Percentiles rank a stretch among this genome's conserved stretches.
These are phyloP conservation scores for Nepenthes alata DNA, from an alignment of 179 eudicot genomes.

Conservation along the genomic window DNA sequence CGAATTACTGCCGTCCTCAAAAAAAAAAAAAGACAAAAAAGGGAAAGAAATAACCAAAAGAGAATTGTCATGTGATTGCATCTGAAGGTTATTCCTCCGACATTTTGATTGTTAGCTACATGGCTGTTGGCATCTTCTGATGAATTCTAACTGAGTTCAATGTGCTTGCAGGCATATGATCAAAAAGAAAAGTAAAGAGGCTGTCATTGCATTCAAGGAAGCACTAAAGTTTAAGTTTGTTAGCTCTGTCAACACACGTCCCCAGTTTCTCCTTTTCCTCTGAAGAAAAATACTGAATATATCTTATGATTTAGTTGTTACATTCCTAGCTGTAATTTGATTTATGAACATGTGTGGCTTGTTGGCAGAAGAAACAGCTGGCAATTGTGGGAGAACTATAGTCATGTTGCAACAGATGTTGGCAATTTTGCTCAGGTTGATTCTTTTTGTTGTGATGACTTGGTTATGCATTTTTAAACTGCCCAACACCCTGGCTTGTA, in stretches of 20 bases:
- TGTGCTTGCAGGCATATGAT: constrained; percentile 59
- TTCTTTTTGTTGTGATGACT: constrained; percentile 2
- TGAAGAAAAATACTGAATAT: no score
- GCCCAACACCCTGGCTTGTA: no score
- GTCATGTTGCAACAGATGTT: constrained; percentile 70
- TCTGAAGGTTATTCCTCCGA: no score
- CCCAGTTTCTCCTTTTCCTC: neutral
- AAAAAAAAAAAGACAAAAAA: no score
- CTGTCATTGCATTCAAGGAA: constrained; percentile 77
- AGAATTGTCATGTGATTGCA: no score
- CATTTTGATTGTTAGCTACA: neutral
- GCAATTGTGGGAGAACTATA: constrained; percentile 95
- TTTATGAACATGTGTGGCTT: neutral
- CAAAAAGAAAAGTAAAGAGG: constrained; percentile 55
- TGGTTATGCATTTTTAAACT: neutral
- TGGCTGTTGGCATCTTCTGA: no score
- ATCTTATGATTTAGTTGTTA: neutral
- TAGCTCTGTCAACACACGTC: constrained; percentile 8
- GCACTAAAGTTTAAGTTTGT: constrained; percentile 77
- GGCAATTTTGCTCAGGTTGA: constrained; percentile 62
- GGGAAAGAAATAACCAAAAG: no score
- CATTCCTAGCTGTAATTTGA: neutral
- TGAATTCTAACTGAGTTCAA: neutral
- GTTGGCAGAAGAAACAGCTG: constrained; percentile 70
- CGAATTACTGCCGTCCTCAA: no score